Percentiles rank a stretch among this genome's conserved stretches.
Evolutionary conservation across 495 filamentous ascomycete species (phyloP).

Genomic region (Penicillium diatomitis): DNA sequence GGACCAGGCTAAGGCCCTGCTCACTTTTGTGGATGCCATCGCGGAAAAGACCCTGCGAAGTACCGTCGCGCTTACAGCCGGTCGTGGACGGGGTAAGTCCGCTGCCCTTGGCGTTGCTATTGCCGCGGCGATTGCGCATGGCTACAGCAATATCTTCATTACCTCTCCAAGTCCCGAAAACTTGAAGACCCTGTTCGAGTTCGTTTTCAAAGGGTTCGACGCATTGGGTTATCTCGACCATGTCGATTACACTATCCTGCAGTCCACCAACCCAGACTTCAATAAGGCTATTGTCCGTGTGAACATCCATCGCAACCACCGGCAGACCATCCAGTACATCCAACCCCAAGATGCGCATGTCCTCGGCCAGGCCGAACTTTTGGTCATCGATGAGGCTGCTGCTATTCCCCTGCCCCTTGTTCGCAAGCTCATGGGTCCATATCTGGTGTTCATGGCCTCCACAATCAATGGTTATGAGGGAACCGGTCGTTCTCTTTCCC

Average conservation of each 20-base stretch:
- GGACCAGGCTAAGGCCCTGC: slow-evolving; percentile 89
- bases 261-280: slow-evolving; percentile 97
- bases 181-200: slow-evolving; percentile 96
- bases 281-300: slow-evolving; percentile 98
- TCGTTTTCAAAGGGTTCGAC: slow-evolving; percentile 97
- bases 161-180: slow-evolving; percentile 98
- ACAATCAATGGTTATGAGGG: slow-evolving; percentile 99
- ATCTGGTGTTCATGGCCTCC: slow-evolving; percentile 98
- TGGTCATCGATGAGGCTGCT: slow-evolving; percentile 97
- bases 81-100: slow-evolving; percentile 93
- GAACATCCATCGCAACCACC: slow-evolving; percentile 89
- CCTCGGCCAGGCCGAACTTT: slow-evolving; percentile 86
- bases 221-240: slow-evolving; percentile 88
- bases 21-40: slow-evolving; percentile 95
- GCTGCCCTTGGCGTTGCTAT: slow-evolving; percentile 91
- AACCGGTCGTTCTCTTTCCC: slow-evolving; percentile 85
- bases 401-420: slow-evolving; percentile 92
- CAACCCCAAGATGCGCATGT: slow-evolving; percentile 92
- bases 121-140: slow-evolving; percentile 86
- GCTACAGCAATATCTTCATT: slow-evolving; percentile 99
- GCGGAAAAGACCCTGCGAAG: slow-evolving; percentile 90
- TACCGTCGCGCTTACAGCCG: slow-evolving; percentile 89
- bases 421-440: slow-evolving; percentile 92
- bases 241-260: slow-evolving; percentile 94
- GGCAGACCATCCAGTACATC: slow-evolving; percentile 98